These are phyloP conservation scores for Colletotrichum agaves DNA, from an alignment of 2,329 filamentous ascomycete genomes.

Conservation along the genomic window DNA sequence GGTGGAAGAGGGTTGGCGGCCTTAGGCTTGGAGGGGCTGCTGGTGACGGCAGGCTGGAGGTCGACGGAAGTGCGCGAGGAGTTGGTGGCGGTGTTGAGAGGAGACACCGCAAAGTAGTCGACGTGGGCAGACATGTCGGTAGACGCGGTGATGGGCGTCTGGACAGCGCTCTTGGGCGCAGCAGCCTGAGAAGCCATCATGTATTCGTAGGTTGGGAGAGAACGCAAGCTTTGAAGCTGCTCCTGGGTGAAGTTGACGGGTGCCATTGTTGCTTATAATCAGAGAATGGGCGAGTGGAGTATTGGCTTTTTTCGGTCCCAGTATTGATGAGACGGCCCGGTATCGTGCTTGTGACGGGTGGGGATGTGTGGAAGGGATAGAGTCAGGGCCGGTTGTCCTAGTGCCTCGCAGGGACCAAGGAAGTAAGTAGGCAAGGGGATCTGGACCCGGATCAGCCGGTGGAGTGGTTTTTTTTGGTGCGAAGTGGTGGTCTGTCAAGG, in stretches of 20 bases:
- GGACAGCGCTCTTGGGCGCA: neutral
- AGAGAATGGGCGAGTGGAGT: conserved; percentile 16
- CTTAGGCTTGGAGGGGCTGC: conserved; percentile 9
- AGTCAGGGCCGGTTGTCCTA: conserved; percentile 17
- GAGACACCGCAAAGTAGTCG: conserved; percentile 27
- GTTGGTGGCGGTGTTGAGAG: conserved; percentile 27
- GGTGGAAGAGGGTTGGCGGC: conserved; percentile 48
- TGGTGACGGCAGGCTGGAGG: conserved; percentile 21
- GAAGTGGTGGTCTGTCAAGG: conserved; percentile 5
- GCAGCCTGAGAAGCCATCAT: conserved; percentile 26
- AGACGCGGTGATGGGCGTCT: conserved; percentile 29
- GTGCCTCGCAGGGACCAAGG: conserved; percentile 11
- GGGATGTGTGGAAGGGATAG: conserved; percentile 18
- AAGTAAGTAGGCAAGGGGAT: conserved; percentile 2
- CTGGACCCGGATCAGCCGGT: neutral
- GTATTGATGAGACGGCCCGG: conserved; percentile 28
- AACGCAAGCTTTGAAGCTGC: conserved; percentile 41
- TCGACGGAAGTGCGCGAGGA: conserved; percentile 32
- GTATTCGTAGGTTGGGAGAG: conserved; percentile 39
- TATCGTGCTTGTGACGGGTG: conserved; percentile 23
- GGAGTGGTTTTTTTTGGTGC: conserved; percentile 11
- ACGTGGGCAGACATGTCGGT: conserved; percentile 22
- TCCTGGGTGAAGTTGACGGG: conserved; percentile 26
- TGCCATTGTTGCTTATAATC: conserved; percentile 27
- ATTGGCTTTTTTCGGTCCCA: conserved; percentile 28